These are phyloP conservation scores for Truncatella angustata DNA, from an alignment of 2,329 filamentous ascomycete species.

Conservation along the genomic window DNA sequence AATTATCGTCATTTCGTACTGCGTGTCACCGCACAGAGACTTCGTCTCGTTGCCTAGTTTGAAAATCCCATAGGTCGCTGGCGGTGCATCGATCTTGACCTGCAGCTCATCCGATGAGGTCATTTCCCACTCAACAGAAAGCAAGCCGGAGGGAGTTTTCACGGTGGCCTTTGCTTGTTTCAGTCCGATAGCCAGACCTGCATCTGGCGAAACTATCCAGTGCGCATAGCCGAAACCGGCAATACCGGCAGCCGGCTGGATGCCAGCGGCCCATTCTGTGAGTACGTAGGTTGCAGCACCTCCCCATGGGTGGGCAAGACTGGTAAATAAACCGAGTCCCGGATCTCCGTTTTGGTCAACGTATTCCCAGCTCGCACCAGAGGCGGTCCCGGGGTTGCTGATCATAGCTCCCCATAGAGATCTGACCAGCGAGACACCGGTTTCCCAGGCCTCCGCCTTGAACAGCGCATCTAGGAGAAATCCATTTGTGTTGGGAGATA, in stretches of 20 bases:
- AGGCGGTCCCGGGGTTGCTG: conserved; percentile 29
- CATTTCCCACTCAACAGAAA: conserved; percentile 20
- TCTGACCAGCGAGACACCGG: conserved; percentile 30
- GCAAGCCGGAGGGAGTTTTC: conserved; percentile 23
- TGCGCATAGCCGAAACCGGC: conserved; percentile 22
- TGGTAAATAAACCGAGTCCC: conserved; percentile 40
- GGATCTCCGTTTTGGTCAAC: conserved; percentile 35
- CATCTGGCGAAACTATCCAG: conserved; percentile 26
- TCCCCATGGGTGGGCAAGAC: conserved; percentile 42
- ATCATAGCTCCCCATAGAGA: conserved; percentile 42
- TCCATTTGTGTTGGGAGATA: conserved; percentile 45
- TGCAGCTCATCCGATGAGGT: background rate
- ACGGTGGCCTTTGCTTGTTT: conserved; percentile 22
- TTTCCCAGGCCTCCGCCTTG: conserved; percentile 21
- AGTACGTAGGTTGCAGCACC: conserved; percentile 43
- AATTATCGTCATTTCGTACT: conserved; percentile 4
- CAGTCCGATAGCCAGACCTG: conserved; percentile 25
- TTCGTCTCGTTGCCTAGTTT: conserved; percentile 9
- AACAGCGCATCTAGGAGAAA: conserved; percentile 39
- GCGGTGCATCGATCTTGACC: conserved; percentile 15
- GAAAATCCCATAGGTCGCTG: conserved; percentile 12
- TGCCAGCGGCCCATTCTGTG: conserved; percentile 31
- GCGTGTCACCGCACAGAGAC: conserved; percentile 5
- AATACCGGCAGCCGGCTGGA: conserved; percentile 16
- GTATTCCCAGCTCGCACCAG: conserved; percentile 45